Base-by-base conservation (phyloP, 768 basidiomycete genomes). In the Pisolithus sp. region DNA sequence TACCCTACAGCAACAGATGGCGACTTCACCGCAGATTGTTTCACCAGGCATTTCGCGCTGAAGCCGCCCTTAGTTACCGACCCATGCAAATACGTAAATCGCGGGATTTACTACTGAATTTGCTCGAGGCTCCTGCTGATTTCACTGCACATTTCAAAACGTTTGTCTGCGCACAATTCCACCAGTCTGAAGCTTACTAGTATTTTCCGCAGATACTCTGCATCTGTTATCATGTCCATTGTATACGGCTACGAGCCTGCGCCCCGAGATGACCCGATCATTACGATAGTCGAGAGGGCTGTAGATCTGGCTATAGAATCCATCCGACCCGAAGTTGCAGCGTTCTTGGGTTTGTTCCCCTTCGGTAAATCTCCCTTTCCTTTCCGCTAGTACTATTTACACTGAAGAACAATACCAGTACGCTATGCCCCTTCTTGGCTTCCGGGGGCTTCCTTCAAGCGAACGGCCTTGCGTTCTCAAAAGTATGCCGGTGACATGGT, bases 381-480 rank as follows among this genome's bases (percentile, higher is more conserved):
- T 37, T 17, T 6, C n/a, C 34, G 5, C 20, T 31, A 12, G 7
- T 30, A 20, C 24, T n/a, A 17, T 31, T 49, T 34, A 23, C 15
- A 36, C 30, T 20, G 39, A 26, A 8, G 13, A 5, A 2, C 42
- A 21, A 49, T 5, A 30, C 7, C 43, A 73, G 71, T 75, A 26
- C 62, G 58, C 40, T 55, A 68, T 31, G 54, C 75, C 15, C 74
- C 74, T 4, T 42, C 64, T 3, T 76, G 74, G 74, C 52, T 72
- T 34, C 74, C 75, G 0, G 73, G 75, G 8, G 65, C 67, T 8
- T 62, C 62, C 0, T 72, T 72, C 45, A 65, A 71, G 52, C 57
- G 59, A 40, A 57, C 49, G 7, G 74, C 71, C 8, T 1, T 56
- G 20, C 40, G 57, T 1, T 66, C 54, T 12, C 55, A 48, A 3